Evolutionary conservation across 805 yeast species (phyloP).

Genomic region (Cyberlindnera americana): DNA sequence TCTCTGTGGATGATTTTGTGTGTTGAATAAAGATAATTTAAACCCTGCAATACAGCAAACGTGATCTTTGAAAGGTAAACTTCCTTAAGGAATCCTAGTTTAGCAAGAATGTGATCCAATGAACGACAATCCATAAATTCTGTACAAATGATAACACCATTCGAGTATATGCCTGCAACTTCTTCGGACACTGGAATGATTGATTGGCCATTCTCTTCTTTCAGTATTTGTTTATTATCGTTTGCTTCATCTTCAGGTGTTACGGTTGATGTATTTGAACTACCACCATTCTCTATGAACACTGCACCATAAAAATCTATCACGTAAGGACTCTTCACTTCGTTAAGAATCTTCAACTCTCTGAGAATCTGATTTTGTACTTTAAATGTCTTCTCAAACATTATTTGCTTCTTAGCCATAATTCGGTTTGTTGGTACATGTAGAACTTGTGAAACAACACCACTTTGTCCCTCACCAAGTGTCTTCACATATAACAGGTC

Average conservation of each 20-base stretch:
- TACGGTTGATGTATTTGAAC: conserved; percentile 13
- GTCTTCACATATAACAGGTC: conserved; percentile 74
- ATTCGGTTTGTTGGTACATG: conserved; percentile 85
- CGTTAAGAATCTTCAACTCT: conserved; percentile 87
- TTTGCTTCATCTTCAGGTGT: conserved; percentile 1
- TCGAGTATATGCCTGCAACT: conserved; percentile 30
- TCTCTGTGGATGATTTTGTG: conserved; percentile 94
- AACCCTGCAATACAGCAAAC: conserved; percentile 72
- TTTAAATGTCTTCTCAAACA: conserved; percentile 74
- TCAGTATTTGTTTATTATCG: neutral
- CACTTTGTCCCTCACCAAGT: conserved; percentile 92
- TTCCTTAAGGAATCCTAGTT: conserved; percentile 63
- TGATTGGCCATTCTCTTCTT: conserved; percentile 2
- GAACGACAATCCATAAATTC: conserved; percentile 96
- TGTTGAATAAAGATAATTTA: conserved; percentile 73
- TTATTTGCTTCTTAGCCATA: conserved; percentile 88
- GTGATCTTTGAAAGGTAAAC: conserved; percentile 70
- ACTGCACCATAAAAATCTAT: conserved; percentile 92
- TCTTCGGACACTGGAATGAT: conserved; percentile 19
- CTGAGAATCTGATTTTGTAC: conserved; percentile 81
- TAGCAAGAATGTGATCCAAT: conserved; percentile 67
- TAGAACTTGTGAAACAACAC: conserved; percentile 82
- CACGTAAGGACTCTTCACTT: conserved; percentile 78
- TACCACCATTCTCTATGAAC: conserved; percentile 41
- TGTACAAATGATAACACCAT: conserved; percentile 86